These are phyloP conservation scores for Lactarius deliciosus DNA, from an alignment of 768 basidiomycete genomes.

Conservation along the genomic window DNA sequence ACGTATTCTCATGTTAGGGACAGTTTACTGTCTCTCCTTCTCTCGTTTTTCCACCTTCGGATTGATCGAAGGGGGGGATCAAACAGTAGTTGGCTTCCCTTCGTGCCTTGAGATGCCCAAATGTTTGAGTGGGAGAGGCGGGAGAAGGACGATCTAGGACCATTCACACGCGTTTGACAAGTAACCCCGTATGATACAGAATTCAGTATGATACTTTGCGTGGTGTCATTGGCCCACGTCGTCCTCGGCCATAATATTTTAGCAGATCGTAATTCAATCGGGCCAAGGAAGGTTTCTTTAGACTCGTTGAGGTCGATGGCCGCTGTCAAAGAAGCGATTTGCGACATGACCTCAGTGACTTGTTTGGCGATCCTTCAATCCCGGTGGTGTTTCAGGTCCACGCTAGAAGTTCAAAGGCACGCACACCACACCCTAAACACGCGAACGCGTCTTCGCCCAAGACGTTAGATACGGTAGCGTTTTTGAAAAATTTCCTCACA, in stretches of 20 bases:
- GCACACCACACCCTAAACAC: not conserved
- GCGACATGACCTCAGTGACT: slow-evolving; percentile 1
- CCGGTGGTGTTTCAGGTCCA: slow-evolving; percentile 14
- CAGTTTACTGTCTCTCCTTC: not conserved
- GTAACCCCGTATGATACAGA: not conserved
- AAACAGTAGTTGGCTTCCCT: not conserved
- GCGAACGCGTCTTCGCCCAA: not conserved
- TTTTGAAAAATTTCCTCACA: not conserved
- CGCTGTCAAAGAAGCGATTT: slow-evolving; percentile 7
- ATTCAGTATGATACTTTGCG: not conserved
- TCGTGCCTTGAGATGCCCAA: not conserved
- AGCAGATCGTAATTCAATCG: slow-evolving; percentile 2
- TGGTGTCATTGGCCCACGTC: not conserved
- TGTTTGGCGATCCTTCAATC: slow-evolving; percentile 5
- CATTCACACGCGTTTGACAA: not conserved
- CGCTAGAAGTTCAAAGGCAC: slow-evolving; percentile 17
- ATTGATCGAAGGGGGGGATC: not conserved
- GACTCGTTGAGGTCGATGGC: not conserved
- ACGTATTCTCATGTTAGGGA: not conserved
- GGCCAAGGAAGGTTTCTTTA: slow-evolving; percentile 1
- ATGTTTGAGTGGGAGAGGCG: not conserved
- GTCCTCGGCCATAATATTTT: not conserved
- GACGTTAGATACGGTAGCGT: not conserved
- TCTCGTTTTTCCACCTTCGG: not conserved
- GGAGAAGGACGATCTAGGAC: not conserved